Evolutionary conservation across 2,329 filamentous ascomycete species (phyloP), one percentile per base, ranked within the genome.

Genomic region (Ophiocordyceps australis): DNA sequence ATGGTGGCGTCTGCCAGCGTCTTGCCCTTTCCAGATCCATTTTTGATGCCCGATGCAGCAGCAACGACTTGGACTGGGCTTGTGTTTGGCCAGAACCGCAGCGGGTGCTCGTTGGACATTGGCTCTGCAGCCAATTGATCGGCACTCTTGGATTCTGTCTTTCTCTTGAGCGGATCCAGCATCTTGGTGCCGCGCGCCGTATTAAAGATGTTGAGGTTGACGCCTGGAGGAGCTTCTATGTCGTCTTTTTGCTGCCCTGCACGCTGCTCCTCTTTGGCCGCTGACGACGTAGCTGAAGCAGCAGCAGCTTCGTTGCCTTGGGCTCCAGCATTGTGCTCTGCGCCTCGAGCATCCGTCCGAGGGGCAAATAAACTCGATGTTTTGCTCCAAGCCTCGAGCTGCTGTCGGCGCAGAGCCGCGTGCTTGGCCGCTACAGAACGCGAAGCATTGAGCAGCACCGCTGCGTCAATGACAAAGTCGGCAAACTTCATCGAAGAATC

Each of bases 381-480:
- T 33, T 49, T 50, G 35, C 46, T 47, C 40, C 62, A 65, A 22
- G 48, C 51, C 31, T 66, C 59, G 28, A 67, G 43, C 45, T 71
- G 66, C 22, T 57, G 53, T 29, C 55, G 45, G 35, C 69, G 58
- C 27, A 75, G 52, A 30, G 65, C 65, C 25, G 66, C 43, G 47
- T 75, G 71, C 45, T 65, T 72, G 25, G 60, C 50, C 25, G 74
- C 75, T 32, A 85, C 62, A 18, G 65, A 65, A 31, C 72, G 66
- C 26, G 76, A 74, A 43, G 71, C 77, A 55, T 64, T 70, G 47
- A 76, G 59, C 35, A 85, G 59, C 32, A 73, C 67, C 37, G 73
- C 69, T 39, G 77, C 56, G 54, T 85, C 79, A 44, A 83, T 57
- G 34, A 60, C 54, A 42, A 62, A 68, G 53, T 66, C 74, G 53